phyloP scores from a whole-genome alignment of 108 stramenopile genomes.

The Fistulifera solaris region DNA sequence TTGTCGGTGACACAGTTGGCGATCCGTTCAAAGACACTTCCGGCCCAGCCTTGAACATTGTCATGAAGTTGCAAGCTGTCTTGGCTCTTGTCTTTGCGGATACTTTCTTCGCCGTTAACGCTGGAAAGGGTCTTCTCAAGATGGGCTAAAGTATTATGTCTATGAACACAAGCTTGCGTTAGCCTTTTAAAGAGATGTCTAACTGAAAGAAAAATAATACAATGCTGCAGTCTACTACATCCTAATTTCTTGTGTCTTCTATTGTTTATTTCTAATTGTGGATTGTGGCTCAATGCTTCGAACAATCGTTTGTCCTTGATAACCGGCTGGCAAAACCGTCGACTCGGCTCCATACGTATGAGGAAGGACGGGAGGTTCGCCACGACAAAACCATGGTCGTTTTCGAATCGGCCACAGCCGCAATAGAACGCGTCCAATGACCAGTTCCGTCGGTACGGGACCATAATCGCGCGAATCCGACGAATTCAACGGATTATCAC shows the following conservation, averaged over 20 bases:
- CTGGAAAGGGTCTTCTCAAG: slow-evolving; percentile 67
- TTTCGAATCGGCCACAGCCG: slow-evolving; percentile 79
- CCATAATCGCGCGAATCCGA: slow-evolving; percentile 91
- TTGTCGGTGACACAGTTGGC: slow-evolving; percentile 94
- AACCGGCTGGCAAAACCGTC: slow-evolving; percentile 38
- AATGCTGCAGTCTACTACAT: too few relatives aligned
- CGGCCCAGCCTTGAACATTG: slow-evolving; percentile 85
- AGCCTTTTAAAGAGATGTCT: too few relatives aligned
- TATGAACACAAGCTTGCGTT: too few relatives aligned
- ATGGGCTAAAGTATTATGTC: slow-evolving; percentile 1
- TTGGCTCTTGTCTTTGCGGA: slow-evolving; percentile 94
- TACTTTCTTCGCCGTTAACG: slow-evolving; percentile 90
- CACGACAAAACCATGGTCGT: slow-evolving; percentile 19
- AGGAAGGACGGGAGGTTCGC: slow-evolving; percentile 14
- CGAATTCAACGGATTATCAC: slow-evolving; percentile 82
- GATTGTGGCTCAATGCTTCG: not conserved
- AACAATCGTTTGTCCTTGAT: slow-evolving; percentile 31
- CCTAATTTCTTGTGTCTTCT: too few relatives aligned
- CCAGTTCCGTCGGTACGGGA: slow-evolving; percentile 73
- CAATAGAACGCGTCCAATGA: slow-evolving; percentile 75
- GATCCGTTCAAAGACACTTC: slow-evolving; percentile 88
- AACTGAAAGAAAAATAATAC: too few relatives aligned
- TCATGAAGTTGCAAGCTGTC: slow-evolving; percentile 96
- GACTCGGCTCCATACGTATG: slow-evolving; percentile 17
- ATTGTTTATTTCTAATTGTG: too few relatives aligned